phyloP scores from a whole-genome alignment of 768 basidiomycete genomes.

The Dendrothele bispora region DNA sequence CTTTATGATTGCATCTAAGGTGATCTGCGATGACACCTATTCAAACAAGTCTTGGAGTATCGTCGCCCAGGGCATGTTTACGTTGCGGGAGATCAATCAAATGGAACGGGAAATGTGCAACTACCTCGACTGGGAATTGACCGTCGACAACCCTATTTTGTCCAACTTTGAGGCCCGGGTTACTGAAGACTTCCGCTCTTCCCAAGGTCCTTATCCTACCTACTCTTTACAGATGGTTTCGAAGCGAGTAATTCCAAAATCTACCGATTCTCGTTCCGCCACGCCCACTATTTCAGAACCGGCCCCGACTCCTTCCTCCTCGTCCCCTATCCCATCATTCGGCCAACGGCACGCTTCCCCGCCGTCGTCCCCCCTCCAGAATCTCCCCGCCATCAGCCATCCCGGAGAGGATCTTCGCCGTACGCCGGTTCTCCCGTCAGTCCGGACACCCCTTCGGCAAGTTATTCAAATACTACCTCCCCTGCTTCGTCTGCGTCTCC shows the following conservation, averaged over 20 bases:
- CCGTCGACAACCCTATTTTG: conserved; percentile 65
- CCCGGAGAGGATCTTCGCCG: conserved; percentile 11
- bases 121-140: conserved; percentile 92
- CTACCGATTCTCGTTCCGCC: conserved; percentile 36
- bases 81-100: conserved; percentile 88
- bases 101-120: conserved; percentile 94
- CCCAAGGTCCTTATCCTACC: conserved; percentile 57
- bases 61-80: conserved; percentile 87
- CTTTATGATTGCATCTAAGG: conserved; percentile 90
- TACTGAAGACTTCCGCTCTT: conserved; percentile 53
- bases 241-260: conserved; percentile 54
- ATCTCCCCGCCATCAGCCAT: no score
- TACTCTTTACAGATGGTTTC: conserved; percentile 64
- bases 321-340: conserved; percentile 50
- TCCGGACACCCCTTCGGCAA: conserved; percentile 57
- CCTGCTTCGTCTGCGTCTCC: conserved; percentile 65
- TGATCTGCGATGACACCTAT: conserved; percentile 94
- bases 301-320: conserved; percentile 28
- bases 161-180: conserved; percentile 62
- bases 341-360: conserved; percentile 34
- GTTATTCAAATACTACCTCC: conserved; percentile 52
- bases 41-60: conserved; percentile 93
- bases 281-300: conserved; percentile 44
- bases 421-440: conserved; percentile 25
- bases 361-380: conserved; percentile 21